Base-by-base conservation (phyloP, 2,329 filamentous ascomycete species). In the Diaporthe caulivora region DNA sequence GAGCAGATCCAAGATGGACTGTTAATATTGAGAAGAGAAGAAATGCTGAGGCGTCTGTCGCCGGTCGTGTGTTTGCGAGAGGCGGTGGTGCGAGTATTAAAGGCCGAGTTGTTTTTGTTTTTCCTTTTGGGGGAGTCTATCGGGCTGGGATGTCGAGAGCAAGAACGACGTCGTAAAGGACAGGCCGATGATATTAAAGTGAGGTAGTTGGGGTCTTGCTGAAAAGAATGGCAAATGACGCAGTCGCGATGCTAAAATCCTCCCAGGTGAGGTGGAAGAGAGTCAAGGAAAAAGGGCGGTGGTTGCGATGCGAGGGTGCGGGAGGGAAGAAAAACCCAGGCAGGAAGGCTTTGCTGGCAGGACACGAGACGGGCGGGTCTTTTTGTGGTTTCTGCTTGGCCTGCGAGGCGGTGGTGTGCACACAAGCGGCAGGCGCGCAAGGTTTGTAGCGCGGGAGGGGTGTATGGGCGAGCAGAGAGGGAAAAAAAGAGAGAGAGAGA, bases 191-290 rank as follows among this genome's bases (percentile, higher is more conserved):
- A 34, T 55, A 71, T 71, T 71, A 71, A 71, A 71, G 47, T 62
- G 69, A 53, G 57, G 69, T 64, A 71, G 29, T 65, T 53, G 47
- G 31, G 62, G 62, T 67, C 47, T 67, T 67, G 58, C 47, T 60
- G 58, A 71, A 70, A 71, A 53, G 69, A 71, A 71, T 71, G 55
- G 69, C 71, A 73, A 73, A 70, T 51, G 71, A 73, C 67, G 71
- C 64, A 70, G 71, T 70, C 62, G 62, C 71, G 64, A 69, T 72
- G 71, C 71, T 62, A 58, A 71, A 71, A 51, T 72, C 62, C 71
- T 69, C 69, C 54, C 44, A 70, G 60, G 51, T 58, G 72, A 70
- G 60, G 51, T 58, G 72, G 69, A 65, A 73, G 64, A 34, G 72
- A 53, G 70, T 68, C 57, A 71, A 60, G 44, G 62, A 70, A 54